phyloP scores from a whole-genome alignment of 768 basidiomycete species.

The Brasilioporus rufonigricans region DNA sequence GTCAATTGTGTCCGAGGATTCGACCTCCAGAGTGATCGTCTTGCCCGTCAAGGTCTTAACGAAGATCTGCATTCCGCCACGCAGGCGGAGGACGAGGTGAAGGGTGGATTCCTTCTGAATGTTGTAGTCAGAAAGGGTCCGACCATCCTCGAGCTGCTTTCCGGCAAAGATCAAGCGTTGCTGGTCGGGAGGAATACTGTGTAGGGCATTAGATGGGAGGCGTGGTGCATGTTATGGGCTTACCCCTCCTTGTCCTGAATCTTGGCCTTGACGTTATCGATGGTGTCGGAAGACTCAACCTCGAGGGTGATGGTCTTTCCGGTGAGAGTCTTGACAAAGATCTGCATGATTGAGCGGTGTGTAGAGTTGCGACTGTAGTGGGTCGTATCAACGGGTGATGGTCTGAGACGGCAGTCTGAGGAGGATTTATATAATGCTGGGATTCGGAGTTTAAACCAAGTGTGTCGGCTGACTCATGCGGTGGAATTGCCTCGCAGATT shows the following conservation, averaged over 20 bases:
- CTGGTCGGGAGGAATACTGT: conserved; percentile 80
- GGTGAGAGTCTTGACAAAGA: conserved; percentile 85
- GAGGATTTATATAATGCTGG: conserved; percentile 13
- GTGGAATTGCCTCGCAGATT: conserved; percentile 8
- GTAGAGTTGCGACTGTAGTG: neutral
- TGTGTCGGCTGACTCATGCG: conserved; percentile 9
- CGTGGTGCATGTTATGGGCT: neutral
- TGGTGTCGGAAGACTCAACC: conserved; percentile 28
- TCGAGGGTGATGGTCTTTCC: conserved; percentile 71
- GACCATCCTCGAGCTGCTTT: conserved; percentile 93
- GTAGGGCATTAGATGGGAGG: neutral
- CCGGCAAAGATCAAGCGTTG: conserved; percentile 97
- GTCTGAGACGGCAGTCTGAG: neutral
- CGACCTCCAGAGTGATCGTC: conserved; percentile 89
- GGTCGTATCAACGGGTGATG: conserved; percentile 1
- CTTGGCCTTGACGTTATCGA: conserved; percentile 29
- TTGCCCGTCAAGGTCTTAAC: conserved; percentile 85
- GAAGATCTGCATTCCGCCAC: conserved; percentile 87
- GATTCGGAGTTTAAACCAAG: conserved; percentile 14
- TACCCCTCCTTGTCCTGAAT: conserved; percentile 77
- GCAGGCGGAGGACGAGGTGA: conserved; percentile 84
- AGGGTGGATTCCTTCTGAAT: conserved; percentile 96
- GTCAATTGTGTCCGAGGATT: conserved; percentile 84
- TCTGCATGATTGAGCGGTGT: conserved; percentile 39
- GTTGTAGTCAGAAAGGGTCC: conserved; percentile 86